Evolutionary conservation across 345 rosid genomes (phyloP), one percentile per base, ranked within the genome.

Genomic region (Sisymbrium irio): DNA sequence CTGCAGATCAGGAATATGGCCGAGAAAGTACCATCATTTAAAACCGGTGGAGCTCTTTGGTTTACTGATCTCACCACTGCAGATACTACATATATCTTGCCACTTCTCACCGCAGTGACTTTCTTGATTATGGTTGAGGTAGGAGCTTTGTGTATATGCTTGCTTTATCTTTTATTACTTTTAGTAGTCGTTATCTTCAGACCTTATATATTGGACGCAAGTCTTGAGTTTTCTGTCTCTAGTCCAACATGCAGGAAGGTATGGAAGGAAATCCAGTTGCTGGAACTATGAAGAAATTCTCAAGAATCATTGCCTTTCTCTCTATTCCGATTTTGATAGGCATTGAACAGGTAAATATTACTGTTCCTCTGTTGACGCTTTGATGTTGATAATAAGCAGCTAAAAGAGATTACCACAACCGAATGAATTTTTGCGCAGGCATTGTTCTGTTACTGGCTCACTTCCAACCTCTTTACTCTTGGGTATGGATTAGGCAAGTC

Each of bases 1-100:
- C 77, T 72, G 55, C 77, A 84, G 96, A 85, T 89, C 54, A 53
- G 74, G 64, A 89, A 85, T 78, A 87, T 89, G 96, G 90, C 81
- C 2, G 90, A 85, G 80, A 89, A 89, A 72, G 85, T 85, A 71
- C 88, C 86, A 12, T 87, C 96, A 45, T 89, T 89, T 74, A 81
- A 84, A 77, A 85, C 60, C 39, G 88, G 95, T 51, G 91, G 94
- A 80, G 80, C 85, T 72, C 85, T 72, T 54, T 87, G 87, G 91
- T 89, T 86, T 64, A 61, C 74, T 80, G 89, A 89, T 77, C 89
- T 89, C 62, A 72, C 87, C 20, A 85, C 85, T 44, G 81, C 87
- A 22, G 91, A 89, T 83, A 74, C 70, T 73, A 78, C 84, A 25
- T 86, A 76, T 77, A 59, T 87, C 78, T 72, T 87, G 46, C 94